phyloP scores from a whole-genome alignment of 2,329 filamentous ascomycete species.

The Scortechinia acanthostroma region DNA sequence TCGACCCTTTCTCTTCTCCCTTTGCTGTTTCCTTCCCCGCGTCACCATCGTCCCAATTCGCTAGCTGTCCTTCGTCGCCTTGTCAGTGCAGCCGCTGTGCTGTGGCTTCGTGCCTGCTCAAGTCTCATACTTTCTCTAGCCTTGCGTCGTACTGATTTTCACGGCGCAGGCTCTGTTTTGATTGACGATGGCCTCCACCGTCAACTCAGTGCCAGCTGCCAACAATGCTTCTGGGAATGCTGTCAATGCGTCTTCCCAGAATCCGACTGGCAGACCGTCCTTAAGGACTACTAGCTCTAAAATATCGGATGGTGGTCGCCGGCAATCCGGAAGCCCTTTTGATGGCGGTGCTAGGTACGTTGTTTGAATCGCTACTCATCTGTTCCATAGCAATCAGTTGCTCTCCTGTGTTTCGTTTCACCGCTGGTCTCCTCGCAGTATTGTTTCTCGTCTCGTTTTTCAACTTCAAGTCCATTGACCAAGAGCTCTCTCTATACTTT shows the following conservation, averaged over 20 bases:
- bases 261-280: not conserved
- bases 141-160: not conserved
- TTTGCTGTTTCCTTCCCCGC: too few species aligned
- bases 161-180: not conserved
- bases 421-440: too few species aligned
- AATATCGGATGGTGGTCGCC: not conserved
- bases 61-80: too few species aligned
- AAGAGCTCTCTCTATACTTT: too few species aligned
- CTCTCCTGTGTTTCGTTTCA: too few species aligned
- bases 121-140: not conserved
- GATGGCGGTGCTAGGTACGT: not conserved
- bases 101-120: not conserved
- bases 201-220: not conserved
- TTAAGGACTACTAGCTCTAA: constrained; percentile 1
- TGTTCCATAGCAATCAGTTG: too few species aligned
- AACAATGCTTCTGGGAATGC: constrained; percentile 1
- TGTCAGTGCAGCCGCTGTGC: not conserved
- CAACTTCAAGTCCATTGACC: too few species aligned
- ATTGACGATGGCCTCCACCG: constrained; percentile 2
- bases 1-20: too few species aligned
- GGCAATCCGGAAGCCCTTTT: not conserved
- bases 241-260: not conserved
- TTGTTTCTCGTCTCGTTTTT: too few species aligned
- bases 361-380: too few species aligned
- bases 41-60: too few species aligned